Percentiles rank a stretch among this genome's conserved stretches.
phyloP scores from a whole-genome alignment of 148 eudicot species.

The Rhododendron williamsianum region DNA sequence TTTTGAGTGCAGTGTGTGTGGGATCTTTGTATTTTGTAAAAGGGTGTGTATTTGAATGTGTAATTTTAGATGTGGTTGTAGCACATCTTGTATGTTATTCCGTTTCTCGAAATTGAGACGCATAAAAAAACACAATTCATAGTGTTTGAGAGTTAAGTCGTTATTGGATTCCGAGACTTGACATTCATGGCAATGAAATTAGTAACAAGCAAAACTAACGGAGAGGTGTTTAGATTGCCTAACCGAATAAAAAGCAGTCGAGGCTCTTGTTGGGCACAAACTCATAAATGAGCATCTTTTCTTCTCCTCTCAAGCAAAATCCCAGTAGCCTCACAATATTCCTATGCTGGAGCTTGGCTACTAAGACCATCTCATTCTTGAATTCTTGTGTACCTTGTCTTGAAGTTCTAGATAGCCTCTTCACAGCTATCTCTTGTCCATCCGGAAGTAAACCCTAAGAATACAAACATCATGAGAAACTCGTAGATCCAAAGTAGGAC shows the following conservation, averaged over 20 bases:
- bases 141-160: neutral
- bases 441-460: neutral
- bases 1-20: no score
- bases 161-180: neutral
- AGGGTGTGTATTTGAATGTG: no score
- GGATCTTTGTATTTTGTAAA: no score
- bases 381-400: neutral
- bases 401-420: neutral
- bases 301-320: neutral
- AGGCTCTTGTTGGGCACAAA: neutral
- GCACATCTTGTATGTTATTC: no score
- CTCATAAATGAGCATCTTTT: neutral
- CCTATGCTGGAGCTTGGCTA: neutral
- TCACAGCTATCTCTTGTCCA: neutral
- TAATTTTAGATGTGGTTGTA: no score
- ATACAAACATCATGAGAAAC: neutral
- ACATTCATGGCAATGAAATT: neutral
- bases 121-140: neutral
- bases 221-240: neutral
- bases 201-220: neutral
- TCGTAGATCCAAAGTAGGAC: no score
- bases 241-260: neutral
- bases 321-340: neutral
- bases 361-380: neutral
- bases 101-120: neutral